Evolutionary conservation across 2,329 filamentous ascomycete species (phyloP).

Genomic region (Bipolaris oryzae): DNA sequence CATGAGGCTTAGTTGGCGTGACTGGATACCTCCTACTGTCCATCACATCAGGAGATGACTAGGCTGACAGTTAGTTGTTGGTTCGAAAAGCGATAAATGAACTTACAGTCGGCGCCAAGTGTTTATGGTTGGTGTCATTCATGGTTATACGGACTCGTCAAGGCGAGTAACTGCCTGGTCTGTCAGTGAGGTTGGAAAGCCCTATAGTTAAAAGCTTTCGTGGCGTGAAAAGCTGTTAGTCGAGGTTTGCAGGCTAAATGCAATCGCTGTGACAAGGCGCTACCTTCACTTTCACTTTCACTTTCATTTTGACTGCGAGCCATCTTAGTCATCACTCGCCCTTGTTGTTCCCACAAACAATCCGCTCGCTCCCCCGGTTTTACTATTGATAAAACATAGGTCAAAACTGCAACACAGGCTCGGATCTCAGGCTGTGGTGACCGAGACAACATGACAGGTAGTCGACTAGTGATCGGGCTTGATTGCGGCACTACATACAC

Average conservation of each 20-base stretch:
- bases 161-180: too few relatives aligned
- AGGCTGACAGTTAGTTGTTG: not conserved
- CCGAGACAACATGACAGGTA: not conserved
- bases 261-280: not conserved
- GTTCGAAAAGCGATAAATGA: too few relatives aligned
- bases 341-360: not conserved
- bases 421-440: not conserved
- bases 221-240: not conserved
- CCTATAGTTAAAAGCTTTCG: not conserved
- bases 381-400: too few relatives aligned
- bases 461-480: constrained; percentile 18
- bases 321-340: not conserved
- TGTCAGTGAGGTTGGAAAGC: too few relatives aligned
- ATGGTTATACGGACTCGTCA: not conserved
- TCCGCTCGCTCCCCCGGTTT: not conserved
- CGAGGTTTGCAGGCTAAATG: not conserved
- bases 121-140: not conserved
- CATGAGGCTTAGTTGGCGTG: not conserved
- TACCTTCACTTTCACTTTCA: not conserved
- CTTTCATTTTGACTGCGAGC: not conserved
- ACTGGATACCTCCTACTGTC: not conserved
- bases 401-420: not conserved
- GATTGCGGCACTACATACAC: constrained; percentile 36
- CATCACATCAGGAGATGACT: not conserved
- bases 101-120: not conserved